These are phyloP conservation scores for Camillea tinctor DNA, from an alignment of 2,329 filamentous ascomycete species.

Conservation along the genomic window DNA sequence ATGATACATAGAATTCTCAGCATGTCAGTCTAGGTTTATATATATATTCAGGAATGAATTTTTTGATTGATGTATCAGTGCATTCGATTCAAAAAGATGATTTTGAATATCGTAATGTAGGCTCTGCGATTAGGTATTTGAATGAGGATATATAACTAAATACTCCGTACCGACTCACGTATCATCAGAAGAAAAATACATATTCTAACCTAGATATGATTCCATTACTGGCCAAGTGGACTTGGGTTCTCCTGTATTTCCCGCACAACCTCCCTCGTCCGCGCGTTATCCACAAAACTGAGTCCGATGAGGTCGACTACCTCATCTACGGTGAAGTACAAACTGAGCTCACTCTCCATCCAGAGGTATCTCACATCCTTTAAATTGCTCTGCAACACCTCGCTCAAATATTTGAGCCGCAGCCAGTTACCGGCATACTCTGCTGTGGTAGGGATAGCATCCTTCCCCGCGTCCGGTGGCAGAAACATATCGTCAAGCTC, in stretches of 20 bases:
- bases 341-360: conserved; percentile 63
- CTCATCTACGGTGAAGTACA: conserved; percentile 61
- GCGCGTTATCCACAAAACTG: conserved; percentile 63
- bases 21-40: too few species aligned
- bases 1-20: too few species aligned
- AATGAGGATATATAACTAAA: too few species aligned
- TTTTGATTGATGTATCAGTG: too few species aligned
- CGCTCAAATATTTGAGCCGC: conserved; percentile 61
- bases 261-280: conserved; percentile 56
- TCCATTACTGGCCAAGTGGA: conserved; percentile 30
- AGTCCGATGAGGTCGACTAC: conserved; percentile 61
- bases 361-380: conserved; percentile 62
- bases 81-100: too few species aligned
- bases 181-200: too few species aligned
- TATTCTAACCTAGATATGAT: too few species aligned
- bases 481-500: conserved; percentile 61
- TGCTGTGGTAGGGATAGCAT: conserved; percentile 53
- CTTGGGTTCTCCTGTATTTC: conserved; percentile 55
- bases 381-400: conserved; percentile 65
- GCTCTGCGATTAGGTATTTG: too few species aligned
- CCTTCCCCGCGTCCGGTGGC: conserved; percentile 34
- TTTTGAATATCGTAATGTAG: too few species aligned
- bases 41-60: too few species aligned
- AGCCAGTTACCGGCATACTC: conserved; percentile 64
- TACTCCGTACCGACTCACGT: too few species aligned